Evolutionary conservation across 2,329 filamentous ascomycete species (phyloP).

Genomic region (Penicillium palitans): DNA sequence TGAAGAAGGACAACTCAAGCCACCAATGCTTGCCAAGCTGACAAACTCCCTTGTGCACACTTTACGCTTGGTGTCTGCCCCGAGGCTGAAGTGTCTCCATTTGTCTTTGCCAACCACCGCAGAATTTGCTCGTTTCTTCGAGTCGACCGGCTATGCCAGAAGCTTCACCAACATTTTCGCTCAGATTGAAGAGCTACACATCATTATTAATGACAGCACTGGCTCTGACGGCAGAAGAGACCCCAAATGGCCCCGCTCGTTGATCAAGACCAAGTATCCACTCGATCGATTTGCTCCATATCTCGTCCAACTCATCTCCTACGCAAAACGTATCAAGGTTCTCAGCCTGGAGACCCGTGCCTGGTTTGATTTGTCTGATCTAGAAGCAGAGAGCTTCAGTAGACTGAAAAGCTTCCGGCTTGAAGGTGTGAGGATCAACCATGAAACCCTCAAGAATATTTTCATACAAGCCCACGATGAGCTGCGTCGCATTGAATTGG

Average conservation of each 20-base stretch:
- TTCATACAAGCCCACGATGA: neutral
- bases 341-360: neutral
- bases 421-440: neutral
- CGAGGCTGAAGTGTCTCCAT: neutral
- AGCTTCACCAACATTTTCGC: neutral
- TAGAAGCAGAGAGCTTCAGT: neutral
- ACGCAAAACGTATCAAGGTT: neutral
- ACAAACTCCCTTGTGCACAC: neutral
- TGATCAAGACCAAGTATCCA: neutral
- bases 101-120: neutral
- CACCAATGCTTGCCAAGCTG: neutral
- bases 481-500: neutral
- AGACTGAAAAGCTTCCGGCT: neutral
- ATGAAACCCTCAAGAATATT: neutral
- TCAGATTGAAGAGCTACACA: neutral
- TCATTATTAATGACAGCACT: neutral
- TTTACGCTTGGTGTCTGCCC: neutral
- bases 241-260: neutral
- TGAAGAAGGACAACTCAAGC: neutral
- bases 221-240: neutral
- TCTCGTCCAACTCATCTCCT: neutral
- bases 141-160: neutral
- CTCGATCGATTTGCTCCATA: neutral
- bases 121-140: constrained; percentile 3
- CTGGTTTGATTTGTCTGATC: neutral